These are phyloP conservation scores for Ustilago curta DNA, from an alignment of 1,284 basidiomycete genomes.

Conservation along the genomic window DNA sequence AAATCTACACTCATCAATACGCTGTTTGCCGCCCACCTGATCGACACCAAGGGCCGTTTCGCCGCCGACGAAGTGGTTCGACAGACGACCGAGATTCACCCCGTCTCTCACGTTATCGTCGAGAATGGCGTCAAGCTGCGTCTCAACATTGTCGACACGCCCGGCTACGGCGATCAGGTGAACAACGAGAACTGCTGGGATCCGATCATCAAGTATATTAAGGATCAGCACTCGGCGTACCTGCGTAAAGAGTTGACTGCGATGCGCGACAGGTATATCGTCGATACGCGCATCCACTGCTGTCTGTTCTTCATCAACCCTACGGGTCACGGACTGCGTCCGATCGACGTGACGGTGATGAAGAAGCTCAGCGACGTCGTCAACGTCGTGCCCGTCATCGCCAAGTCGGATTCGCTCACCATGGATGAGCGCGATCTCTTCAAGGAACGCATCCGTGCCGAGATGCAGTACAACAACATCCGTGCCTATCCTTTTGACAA, in stretches of 20 bases:
- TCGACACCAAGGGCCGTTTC: slow-evolving; percentile 95
- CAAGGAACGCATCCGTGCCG: slow-evolving; percentile 94
- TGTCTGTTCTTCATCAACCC: slow-evolving; percentile 95
- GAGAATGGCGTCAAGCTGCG: slow-evolving; percentile 96
- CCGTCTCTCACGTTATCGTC: slow-evolving; percentile 92
- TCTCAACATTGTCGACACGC: slow-evolving; percentile 98
- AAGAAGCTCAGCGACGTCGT: slow-evolving; percentile 98
- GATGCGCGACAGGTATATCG: slow-evolving; percentile 97
- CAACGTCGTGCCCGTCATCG: slow-evolving; percentile 98
- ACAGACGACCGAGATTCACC: slow-evolving; percentile 96
- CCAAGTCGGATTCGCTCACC: slow-evolving; percentile 96
- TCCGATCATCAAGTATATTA: slow-evolving; percentile 97
- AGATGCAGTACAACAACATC: slow-evolving; percentile 92
- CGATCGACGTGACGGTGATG: slow-evolving; percentile 96
- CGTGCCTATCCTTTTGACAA: slow-evolving; percentile 96
- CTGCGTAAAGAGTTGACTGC: slow-evolving; percentile 98
- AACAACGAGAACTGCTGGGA: slow-evolving; percentile 99
- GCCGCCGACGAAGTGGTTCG: slow-evolving; percentile 86
- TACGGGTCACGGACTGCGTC: slow-evolving; percentile 64
- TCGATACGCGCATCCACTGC: slow-evolving; percentile 98
- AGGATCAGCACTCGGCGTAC: slow-evolving; percentile 98
- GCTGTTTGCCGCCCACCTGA: slow-evolving; percentile 95
- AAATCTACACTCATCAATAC: slow-evolving; percentile 99
- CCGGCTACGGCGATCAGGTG: slow-evolving; percentile 97
- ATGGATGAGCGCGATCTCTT: slow-evolving; percentile 91